Evolutionary conservation across 2,329 filamentous ascomycete genomes (phyloP), one percentile per base, ranked within the genome.

Genomic region (Periconia macrospinosa): DNA sequence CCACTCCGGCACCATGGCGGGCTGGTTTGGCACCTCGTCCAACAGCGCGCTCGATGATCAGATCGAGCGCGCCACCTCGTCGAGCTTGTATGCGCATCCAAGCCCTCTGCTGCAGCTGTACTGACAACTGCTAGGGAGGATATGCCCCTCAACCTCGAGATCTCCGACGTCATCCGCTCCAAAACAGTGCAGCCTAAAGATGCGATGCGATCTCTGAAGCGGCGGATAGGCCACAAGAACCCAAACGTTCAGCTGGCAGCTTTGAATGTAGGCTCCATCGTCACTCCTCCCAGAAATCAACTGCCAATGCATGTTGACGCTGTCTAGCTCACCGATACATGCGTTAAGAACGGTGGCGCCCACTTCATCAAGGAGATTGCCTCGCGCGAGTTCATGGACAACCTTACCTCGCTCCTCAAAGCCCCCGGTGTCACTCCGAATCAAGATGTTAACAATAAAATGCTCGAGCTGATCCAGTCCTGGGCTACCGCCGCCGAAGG

Each of bases 181-280:
- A 97, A 97, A 80, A 96, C 92, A 17, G 93, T 99, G 47, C 92
- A 92, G 74, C 93, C 94, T 50, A 97, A 93, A 76, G 94, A 99
- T 76, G 94, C 94, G 58, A 99, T 99, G 94, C 90, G 92, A 73
- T 93, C 91, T 42, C 80, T 99, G 68, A 97, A 97, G 79, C 86
- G 86, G 72, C 88, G 94, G 73, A 92, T 99, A 80, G 92, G 91
- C 76, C 92, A 96, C 81, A 96, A 92, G 81, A 99, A 99, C 71
- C 94, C 94, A 35, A 99, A 99, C 74, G 88, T 94, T 35, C 94
- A 99, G 79, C 81, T 99, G 35, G 94, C 92, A 65, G 90, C 94
- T n/a, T 79, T 99, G 51, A 95, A 94, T 75, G 91, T 94, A 81
- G 54, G 79, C 57, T n/a, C 5, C 18, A 41, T 35, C 30, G 43